Conservation (phyloP, 2,329 filamentous ascomycete species). For the Fusarium musae region DNA sequence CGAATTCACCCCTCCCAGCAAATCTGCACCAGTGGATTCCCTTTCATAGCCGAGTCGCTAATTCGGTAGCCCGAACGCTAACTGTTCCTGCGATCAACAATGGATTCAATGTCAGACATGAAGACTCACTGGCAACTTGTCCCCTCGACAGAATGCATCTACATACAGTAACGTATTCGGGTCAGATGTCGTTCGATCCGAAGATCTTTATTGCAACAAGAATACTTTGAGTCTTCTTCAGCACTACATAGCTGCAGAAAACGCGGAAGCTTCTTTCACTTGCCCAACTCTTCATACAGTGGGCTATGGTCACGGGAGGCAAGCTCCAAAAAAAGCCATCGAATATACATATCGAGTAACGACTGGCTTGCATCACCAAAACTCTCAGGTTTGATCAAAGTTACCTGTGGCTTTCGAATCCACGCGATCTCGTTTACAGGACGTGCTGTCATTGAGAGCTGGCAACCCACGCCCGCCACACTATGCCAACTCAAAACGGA, state of each 20-base stretch:
- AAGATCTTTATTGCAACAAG: neutral
- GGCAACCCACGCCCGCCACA: conserved; percentile 5
- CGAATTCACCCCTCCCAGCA: neutral
- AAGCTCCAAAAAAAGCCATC: neutral
- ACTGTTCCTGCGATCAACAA: conserved; percentile 23
- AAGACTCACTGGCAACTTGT: conserved; percentile 7
- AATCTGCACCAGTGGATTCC: neutral
- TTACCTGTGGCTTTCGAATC: conserved; percentile 24
- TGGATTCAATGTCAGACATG: conserved; percentile 25
- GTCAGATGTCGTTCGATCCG: neutral
- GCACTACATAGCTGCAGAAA: neutral
- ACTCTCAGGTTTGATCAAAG: conserved; percentile 4
- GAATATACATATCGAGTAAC: neutral
- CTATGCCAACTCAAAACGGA: conserved; percentile 34
- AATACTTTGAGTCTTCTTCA: neutral
- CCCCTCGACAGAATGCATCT: neutral
- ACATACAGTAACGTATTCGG: neutral
- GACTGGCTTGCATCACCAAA: conserved; percentile 16
- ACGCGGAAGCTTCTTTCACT: neutral
- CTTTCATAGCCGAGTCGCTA: conserved; percentile 10
- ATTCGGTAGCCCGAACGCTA: conserved; percentile 9
- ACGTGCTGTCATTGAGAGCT: conserved; percentile 9
- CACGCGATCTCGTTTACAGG: conserved; percentile 23
- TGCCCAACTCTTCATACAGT: neutral
- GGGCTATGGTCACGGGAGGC: neutral